Conservation (phyloP, 2,329 filamentous ascomycete species). For the Neocatenulostroma microsporum region DNA sequence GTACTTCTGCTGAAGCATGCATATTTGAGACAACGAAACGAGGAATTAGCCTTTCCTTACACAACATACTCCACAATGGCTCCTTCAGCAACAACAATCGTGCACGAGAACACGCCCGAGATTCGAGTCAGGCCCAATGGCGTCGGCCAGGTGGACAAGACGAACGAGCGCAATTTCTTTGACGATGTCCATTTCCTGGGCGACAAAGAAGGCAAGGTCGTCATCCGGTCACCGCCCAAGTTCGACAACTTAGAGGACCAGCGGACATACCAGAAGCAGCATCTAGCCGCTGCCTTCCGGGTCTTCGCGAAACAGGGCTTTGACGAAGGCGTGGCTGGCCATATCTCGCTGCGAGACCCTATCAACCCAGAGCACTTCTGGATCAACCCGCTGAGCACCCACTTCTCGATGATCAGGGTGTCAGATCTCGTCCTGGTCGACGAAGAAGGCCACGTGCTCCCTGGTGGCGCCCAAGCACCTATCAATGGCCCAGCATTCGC, state of each 20-base stretch:
- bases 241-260: slow-evolving; percentile 24
- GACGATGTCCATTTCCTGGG: no score
- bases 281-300: slow-evolving; percentile 34
- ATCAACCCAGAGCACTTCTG: slow-evolving; percentile 19
- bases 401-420: slow-evolving; percentile 32
- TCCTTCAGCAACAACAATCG: no score
- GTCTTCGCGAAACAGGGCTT: slow-evolving; percentile 30
- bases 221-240: slow-evolving; percentile 12
- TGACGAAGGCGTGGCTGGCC: slow-evolving; percentile 30
- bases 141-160: no score
- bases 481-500: slow-evolving; percentile 36
- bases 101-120: no score
- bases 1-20: no score
- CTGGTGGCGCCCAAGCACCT: slow-evolving; percentile 26
- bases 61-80: no score
- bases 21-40: no score
- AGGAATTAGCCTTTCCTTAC: no score
- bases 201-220: no score
- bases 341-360: slow-evolving; percentile 32
- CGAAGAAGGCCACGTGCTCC: slow-evolving; percentile 32
- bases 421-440: slow-evolving; percentile 36
- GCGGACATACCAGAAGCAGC: slow-evolving; percentile 30
- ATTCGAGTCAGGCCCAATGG: no score
- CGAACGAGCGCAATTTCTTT: no score
- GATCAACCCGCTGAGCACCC: slow-evolving; percentile 31